These are phyloP conservation scores for Vanderwaltozyma polyspora DNA, from an alignment of 805 yeast species.

Conservation along the genomic window DNA sequence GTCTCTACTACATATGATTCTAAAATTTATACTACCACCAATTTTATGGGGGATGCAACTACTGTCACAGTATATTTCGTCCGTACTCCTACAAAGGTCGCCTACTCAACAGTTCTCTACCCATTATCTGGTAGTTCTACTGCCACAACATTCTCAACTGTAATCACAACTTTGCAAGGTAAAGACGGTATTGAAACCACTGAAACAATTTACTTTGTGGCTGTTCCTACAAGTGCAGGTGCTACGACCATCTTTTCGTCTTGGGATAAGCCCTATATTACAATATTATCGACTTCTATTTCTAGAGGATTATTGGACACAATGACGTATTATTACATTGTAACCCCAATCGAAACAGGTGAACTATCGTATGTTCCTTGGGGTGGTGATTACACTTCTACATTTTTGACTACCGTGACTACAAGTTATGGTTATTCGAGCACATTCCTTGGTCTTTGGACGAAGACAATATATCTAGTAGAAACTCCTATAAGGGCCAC, in stretches of 20 bases:
- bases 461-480: too few relatives aligned
- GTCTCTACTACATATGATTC: constrained; percentile 1
- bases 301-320: background rate
- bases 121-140: background rate
- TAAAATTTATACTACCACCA: background rate
- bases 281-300: background rate
- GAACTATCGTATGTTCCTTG: too few relatives aligned
- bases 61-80: constrained; percentile 2
- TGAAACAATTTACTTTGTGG: background rate
- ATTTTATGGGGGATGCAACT: background rate
- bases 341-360: too few relatives aligned
- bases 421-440: too few relatives aligned
- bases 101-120: background rate
- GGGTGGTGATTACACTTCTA: background rate
- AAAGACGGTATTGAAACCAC: background rate
- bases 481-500: too few relatives aligned
- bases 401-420: background rate
- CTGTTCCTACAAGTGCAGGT: background rate
- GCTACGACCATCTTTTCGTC: background rate
- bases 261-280: background rate
- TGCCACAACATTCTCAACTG: background rate
- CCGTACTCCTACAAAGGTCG: background rate
- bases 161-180: background rate
- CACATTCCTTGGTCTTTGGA: too few relatives aligned
- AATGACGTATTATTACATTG: background rate